Conservation (phyloP, 371 early-diverging fungal species). For the Lichtheimia corymbifera region DNA sequence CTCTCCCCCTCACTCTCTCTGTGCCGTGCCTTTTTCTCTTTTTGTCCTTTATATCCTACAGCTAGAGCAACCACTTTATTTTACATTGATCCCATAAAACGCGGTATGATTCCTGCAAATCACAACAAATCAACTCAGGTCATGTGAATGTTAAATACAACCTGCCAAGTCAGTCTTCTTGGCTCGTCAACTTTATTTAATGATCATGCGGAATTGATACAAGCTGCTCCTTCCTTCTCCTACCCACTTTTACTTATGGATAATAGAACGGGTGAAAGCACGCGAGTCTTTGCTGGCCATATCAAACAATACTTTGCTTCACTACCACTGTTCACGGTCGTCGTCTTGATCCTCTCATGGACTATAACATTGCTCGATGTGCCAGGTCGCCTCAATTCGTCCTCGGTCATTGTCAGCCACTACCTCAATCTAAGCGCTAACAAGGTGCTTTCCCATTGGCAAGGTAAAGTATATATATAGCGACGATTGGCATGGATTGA, state of each 20-base stretch:
- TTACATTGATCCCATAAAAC: too few relatives aligned
- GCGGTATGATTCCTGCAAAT: too few relatives aligned
- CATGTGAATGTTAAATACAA: too few relatives aligned
- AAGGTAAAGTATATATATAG: slow-evolving; percentile 1
- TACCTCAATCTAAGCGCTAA: slow-evolving; percentile 6
- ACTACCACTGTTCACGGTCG: slow-evolving; percentile 13
- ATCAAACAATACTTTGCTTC: slow-evolving; percentile 20
- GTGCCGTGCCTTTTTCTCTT: neutral
- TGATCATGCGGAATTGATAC: too few relatives aligned
- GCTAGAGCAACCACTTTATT: too few relatives aligned
- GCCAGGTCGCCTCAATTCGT: slow-evolving; percentile 1
- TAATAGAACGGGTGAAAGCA: slow-evolving; percentile 18
- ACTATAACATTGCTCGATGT: slow-evolving; percentile 10
- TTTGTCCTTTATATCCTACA: neutral
- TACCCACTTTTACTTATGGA: neutral
- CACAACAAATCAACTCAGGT: too few relatives aligned
- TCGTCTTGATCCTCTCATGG: slow-evolving; percentile 6
- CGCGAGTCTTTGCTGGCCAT: slow-evolving; percentile 20
- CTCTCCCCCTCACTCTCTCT: neutral
- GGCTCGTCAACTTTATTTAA: too few relatives aligned
- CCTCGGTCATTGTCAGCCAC: neutral
- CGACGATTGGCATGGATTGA: neutral
- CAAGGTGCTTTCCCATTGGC: slow-evolving; percentile 4
- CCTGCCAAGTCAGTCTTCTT: too few relatives aligned
- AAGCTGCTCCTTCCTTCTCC: too few relatives aligned